Evolutionary conservation across 1,284 basidiomycete genomes (phyloP).

Genomic region (Ganoderma boninense): DNA sequence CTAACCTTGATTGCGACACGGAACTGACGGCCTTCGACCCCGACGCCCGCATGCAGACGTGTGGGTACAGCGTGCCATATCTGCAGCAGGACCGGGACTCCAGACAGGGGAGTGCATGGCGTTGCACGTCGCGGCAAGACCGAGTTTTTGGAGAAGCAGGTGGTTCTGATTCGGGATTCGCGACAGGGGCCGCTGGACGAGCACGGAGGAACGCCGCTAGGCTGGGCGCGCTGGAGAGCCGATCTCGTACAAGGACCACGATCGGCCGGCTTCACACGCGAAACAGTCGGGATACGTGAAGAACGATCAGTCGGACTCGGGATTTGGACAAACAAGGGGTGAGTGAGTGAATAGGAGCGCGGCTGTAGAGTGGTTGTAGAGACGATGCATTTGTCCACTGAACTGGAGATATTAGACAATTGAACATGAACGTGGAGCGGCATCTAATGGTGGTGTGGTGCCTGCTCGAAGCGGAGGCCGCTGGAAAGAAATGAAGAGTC

Average conservation of each 20-base stretch:
- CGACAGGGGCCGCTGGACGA: neutral
- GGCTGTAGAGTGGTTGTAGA: conserved; percentile 6
- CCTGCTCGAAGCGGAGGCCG: conserved; percentile 84
- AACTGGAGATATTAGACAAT: conserved; percentile 2
- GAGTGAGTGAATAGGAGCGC: neutral
- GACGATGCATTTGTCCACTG: conserved; percentile 19
- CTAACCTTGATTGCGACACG: conserved; percentile 7
- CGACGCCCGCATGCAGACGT: neutral
- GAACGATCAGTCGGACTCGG: neutral
- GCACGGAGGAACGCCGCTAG: neutral
- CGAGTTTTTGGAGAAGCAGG: neutral
- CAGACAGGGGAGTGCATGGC: conserved; percentile 1
- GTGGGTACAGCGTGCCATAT: neutral
- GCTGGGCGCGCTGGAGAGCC: neutral
- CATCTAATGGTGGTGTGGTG: conserved; percentile 58
- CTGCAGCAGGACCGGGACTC: neutral
- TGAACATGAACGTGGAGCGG: conserved; percentile 17
- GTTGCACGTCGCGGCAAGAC: neutral
- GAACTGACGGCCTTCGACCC: conserved; percentile 5
- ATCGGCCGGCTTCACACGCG: conserved; percentile 4
- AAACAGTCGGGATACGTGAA: neutral
- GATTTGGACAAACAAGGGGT: neutral
- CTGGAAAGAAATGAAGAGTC: conserved; percentile 49
- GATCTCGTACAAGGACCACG: neutral
- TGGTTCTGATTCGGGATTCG: conserved; percentile 1